phyloP scores from a whole-genome alignment of 1,139 yeast species.

The Magnusiomyces suaveolens region DNA sequence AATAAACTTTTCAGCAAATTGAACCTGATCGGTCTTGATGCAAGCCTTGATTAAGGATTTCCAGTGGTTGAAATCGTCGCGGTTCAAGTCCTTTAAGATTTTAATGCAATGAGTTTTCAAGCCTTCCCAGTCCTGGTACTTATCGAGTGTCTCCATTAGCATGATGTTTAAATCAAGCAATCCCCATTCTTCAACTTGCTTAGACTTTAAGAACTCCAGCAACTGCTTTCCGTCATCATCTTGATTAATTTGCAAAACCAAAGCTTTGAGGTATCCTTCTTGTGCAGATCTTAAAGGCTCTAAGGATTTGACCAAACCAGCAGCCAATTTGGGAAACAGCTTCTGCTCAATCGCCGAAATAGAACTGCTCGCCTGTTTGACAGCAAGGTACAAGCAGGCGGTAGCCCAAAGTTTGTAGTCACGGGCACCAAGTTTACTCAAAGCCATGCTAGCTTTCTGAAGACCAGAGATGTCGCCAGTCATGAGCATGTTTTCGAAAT shows the following conservation, averaged over 20 bases:
- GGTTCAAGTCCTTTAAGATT: constrained; percentile 19
- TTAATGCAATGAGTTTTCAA: constrained; percentile 31
- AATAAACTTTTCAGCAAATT: constrained; percentile 27
- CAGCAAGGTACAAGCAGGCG: constrained; percentile 30
- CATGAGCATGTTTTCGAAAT: constrained; percentile 30
- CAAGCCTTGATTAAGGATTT: constrained; percentile 39
- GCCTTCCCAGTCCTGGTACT: constrained; percentile 35
- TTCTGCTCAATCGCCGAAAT: constrained; percentile 35
- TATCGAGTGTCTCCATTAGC: constrained; percentile 40
- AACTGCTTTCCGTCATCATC: constrained; percentile 27
- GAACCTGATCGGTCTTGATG: constrained; percentile 26
- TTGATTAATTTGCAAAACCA: constrained; percentile 36
- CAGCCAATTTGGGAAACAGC: constrained; percentile 49
- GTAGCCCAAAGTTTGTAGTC: constrained; percentile 38
- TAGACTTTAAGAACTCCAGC: constrained; percentile 28
- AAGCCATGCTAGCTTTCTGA: constrained; percentile 31
- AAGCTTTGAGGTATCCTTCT: constrained; percentile 48
- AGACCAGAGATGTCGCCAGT: constrained; percentile 27
- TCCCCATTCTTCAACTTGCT: constrained; percentile 33
- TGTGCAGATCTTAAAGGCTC: constrained; percentile 44
- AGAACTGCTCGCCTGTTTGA: constrained; percentile 19
- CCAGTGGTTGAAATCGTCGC: constrained; percentile 34
- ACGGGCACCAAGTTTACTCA: constrained; percentile 23
- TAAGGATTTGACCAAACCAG: constrained; percentile 41
- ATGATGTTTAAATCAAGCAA: constrained; percentile 51